Evolutionary conservation across 1,139 yeast species (phyloP), one percentile per base, ranked within the genome.

Genomic region (Petasospora rhodanensis): DNA sequence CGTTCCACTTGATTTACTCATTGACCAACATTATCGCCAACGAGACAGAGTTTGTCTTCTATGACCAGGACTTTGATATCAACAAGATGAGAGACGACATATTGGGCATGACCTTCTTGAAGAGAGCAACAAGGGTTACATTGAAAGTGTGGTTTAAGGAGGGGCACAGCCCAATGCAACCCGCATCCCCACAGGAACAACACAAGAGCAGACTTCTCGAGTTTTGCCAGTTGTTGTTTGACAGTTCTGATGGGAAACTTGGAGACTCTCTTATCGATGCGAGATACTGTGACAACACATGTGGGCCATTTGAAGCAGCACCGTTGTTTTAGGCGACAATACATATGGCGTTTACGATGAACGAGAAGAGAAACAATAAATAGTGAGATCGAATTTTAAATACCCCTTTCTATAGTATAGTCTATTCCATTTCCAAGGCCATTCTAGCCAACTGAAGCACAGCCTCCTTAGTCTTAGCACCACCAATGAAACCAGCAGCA

Each of bases 401-500:
- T 7, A 23, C 6, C 17, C 14, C 14, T 9, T 16, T 8, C 14
- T 9, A 16, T 16, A 8, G n/a, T 20, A 19, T 14, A 12, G 22
- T 6, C 17, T 12, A 18, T 24, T 14, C 31, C 28, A 17, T 14
- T 29, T 33, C 34, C 22, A 69, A 53, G 25, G 78, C 76, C 52
- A 66, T 59, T 51, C 63, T 65, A n/a, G 97, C 96, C 59, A 91
- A 69, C 51, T 73, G 62, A 38, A 85, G 59, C 13, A 82, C 97
- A 17, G 83, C 83, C 32, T 86, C 96, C 47, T 70, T 65, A 20
- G 94, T 70, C 54, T 78, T 70, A 41, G 93, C 86, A 33, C 99
- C 99, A 22, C 98, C 98, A 55, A 91, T 91, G 62, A 91, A 91
- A 1, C 99, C 98, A 28, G 95, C 85, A 27, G 97, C 96, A 52